Percentiles rank a stretch among this genome's conserved stretches.
phyloP scores from a whole-genome alignment of 495 filamentous ascomycete species.

The Parathielavia hyrcaniae region DNA sequence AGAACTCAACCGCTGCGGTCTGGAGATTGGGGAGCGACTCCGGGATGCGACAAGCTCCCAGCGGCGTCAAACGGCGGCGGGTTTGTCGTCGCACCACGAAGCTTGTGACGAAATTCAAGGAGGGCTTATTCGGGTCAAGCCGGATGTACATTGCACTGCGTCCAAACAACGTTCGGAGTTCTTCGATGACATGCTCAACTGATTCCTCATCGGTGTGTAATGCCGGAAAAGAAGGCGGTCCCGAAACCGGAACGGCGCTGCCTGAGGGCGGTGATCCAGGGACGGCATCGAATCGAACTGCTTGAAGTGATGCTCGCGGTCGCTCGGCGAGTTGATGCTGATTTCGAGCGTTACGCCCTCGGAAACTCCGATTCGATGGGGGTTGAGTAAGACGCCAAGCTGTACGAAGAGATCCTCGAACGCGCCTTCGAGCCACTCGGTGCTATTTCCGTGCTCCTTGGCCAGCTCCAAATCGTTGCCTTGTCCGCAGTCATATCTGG shows the following conservation, averaged over 20 bases:
- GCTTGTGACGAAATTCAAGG: not conserved
- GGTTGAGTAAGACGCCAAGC: not conserved
- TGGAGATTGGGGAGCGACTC: not conserved
- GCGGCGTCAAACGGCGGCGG: not conserved
- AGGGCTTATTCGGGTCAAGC: too few relatives aligned
- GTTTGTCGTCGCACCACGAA: not conserved
- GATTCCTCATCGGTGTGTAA: too few relatives aligned
- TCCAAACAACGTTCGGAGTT: not conserved
- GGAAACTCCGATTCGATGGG: not conserved
- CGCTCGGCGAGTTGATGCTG: conserved; percentile 5
- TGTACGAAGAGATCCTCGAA: not conserved
- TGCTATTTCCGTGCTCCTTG: not conserved
- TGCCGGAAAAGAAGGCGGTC: too few relatives aligned
- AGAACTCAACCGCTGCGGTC: not conserved
- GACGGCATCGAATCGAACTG: not conserved
- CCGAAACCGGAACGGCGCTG: too few relatives aligned
- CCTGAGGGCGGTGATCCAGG: not conserved
- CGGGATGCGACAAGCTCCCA: not conserved
- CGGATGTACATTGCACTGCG: not conserved
- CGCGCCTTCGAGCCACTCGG: not conserved
- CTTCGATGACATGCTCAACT: not conserved
- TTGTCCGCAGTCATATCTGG: not conserved
- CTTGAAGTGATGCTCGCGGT: not conserved
- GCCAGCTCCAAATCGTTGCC: not conserved
- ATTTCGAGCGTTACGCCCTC: not conserved